Conservation (phyloP, 2,329 filamentous ascomycete species). For the Paraphoma sp. region DNA sequence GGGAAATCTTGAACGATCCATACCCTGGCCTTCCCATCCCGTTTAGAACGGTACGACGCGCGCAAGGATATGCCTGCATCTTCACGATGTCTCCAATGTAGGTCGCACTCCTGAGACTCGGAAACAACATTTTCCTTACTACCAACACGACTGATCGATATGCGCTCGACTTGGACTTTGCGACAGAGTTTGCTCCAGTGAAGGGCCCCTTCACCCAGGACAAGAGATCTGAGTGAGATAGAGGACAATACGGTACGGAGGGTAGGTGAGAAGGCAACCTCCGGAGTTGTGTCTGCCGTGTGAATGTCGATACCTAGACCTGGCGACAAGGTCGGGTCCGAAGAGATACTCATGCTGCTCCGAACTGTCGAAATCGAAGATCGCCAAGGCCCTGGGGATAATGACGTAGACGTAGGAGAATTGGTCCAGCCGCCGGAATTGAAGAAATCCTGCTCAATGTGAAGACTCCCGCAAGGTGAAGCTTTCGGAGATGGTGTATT, state of each 20-base stretch:
- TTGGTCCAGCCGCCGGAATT: constrained; percentile 20
- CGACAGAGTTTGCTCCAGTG: constrained; percentile 37
- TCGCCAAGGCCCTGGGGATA: constrained; percentile 5
- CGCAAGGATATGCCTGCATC: constrained; percentile 35
- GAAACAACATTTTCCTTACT: constrained; percentile 1
- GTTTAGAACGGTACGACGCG: constrained; percentile 28
- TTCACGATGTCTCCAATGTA: constrained; percentile 38
- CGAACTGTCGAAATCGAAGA: constrained; percentile 27
- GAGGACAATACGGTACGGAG: constrained; percentile 24
- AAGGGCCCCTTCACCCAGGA: constrained; percentile 34
- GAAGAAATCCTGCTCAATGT: constrained; percentile 20
- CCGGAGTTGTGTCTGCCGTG: constrained; percentile 31
- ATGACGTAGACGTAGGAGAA: constrained; percentile 9
- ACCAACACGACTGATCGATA: constrained; percentile 9
- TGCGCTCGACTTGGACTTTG: constrained; percentile 37
- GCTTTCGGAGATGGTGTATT: constrained; percentile 14
- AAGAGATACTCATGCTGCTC: constrained; percentile 22
- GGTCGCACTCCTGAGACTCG: constrained; percentile 28
- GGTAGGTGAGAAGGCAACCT: constrained; percentile 14
- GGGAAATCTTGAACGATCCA: constrained; percentile 41
- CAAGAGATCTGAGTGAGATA: constrained; percentile 30
- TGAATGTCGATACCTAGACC: constrained; percentile 9
- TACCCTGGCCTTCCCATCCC: constrained; percentile 19
- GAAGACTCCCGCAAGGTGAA: constrained; percentile 21
- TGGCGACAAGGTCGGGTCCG: constrained; percentile 11